Evolutionary conservation across 331 rosid species (phyloP).

Genomic region (Pyracantha coccinea): DNA sequence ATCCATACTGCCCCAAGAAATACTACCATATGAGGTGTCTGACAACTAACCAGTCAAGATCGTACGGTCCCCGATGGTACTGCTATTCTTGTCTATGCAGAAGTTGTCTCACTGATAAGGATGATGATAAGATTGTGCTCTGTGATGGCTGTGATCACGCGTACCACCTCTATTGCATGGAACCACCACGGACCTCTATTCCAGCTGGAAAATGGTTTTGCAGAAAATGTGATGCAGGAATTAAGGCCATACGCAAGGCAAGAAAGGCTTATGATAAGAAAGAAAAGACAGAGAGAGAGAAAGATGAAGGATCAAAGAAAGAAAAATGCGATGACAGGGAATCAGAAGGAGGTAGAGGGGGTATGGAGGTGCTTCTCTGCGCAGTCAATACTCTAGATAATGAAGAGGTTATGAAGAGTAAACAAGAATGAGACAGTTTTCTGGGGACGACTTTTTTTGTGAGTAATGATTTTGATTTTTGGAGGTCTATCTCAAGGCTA

Average conservation of each 20-base stretch:
- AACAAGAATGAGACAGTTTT: slow-evolving; percentile 6
- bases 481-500: slow-evolving; percentile 23
- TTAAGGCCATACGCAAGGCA: slow-evolving; percentile 43
- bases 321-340: slow-evolving; percentile 33
- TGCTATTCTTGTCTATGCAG: slow-evolving; percentile 94
- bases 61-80: slow-evolving; percentile 56
- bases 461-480: slow-evolving; percentile 15
- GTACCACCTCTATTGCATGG: slow-evolving; percentile 79
- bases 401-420: slow-evolving; percentile 39
- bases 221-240: slow-evolving; percentile 54
- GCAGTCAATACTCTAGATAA: slow-evolving; percentile 42
- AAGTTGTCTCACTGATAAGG: slow-evolving; percentile 54
- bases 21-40: slow-evolving; percentile 75
- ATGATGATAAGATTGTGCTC: slow-evolving; percentile 60
- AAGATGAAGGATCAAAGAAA: slow-evolving; percentile 25
- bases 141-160: slow-evolving; percentile 96
- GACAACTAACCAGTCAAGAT: slow-evolving; percentile 48
- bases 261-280: slow-evolving; percentile 38
- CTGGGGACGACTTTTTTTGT: neutral
- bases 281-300: slow-evolving; percentile 23
- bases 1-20: slow-evolving; percentile 43
- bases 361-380: slow-evolving; percentile 88
- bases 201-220: slow-evolving; percentile 87
- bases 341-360: slow-evolving; percentile 43
- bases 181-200: slow-evolving; percentile 47